phyloP scores from a whole-genome alignment of 768 basidiomycete species.

The Lentinula sp. region DNA sequence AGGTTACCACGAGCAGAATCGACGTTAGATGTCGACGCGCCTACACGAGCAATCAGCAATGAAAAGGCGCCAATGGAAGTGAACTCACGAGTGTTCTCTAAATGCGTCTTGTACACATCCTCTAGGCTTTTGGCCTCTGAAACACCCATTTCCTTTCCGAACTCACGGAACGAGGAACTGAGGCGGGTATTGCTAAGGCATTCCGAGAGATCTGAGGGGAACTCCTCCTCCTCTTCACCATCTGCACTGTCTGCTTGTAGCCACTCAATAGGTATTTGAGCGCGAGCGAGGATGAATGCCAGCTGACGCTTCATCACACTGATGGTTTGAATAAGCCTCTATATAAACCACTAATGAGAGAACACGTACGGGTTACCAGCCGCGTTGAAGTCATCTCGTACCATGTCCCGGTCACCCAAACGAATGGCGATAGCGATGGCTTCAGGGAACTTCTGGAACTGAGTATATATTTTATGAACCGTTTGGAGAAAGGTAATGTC shows the following conservation, averaged over 20 bases:
- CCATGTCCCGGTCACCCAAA: slow-evolving; percentile 71
- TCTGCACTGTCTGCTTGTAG: slow-evolving; percentile 57
- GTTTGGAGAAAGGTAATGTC: slow-evolving; percentile 85
- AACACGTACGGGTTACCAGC: slow-evolving; percentile 77
- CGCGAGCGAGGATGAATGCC: slow-evolving; percentile 88
- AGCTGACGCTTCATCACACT: slow-evolving; percentile 93
- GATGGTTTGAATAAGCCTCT: not conserved
- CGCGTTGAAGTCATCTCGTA: slow-evolving; percentile 83
- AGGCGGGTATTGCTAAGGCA: slow-evolving; percentile 84
- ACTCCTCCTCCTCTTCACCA: slow-evolving; percentile 46
- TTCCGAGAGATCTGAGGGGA: slow-evolving; percentile 77
- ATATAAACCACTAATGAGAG: not conserved
- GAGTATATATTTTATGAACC: slow-evolving; percentile 84
- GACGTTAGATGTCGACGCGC: slow-evolving; percentile 46
- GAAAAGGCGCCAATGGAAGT: not conserved
- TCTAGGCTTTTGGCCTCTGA: slow-evolving; percentile 86
- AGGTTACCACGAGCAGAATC: slow-evolving; percentile 94
- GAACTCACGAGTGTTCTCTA: slow-evolving; percentile 76
- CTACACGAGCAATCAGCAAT: not conserved
- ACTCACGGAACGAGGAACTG: slow-evolving; percentile 79
- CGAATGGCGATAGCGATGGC: slow-evolving; percentile 83
- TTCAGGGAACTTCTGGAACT: slow-evolving; percentile 85
- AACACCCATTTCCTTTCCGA: slow-evolving; percentile 92
- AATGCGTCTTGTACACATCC: slow-evolving; percentile 95
- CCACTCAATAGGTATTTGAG: slow-evolving; percentile 90